Conservation (phyloP, 2,329 filamentous ascomycete species). For the Mycosphaerella sp. region DNA sequence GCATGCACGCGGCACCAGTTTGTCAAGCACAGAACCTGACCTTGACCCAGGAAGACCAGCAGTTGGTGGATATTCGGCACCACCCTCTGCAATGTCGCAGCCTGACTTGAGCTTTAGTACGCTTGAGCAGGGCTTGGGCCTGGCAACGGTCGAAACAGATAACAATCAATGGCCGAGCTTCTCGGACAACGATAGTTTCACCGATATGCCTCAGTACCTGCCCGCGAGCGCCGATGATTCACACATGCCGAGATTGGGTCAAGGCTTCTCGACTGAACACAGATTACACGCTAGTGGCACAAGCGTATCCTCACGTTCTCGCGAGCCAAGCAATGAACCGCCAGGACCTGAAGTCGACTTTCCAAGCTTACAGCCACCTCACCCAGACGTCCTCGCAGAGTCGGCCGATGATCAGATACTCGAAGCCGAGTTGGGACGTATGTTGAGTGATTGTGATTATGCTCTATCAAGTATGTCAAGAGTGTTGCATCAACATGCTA, state of each 20-base stretch:
- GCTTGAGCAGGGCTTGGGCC: constrained; percentile 9
- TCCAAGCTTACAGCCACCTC: constrained; percentile 26
- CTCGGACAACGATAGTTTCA: constrained; percentile 15
- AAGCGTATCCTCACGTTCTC: constrained; percentile 13
- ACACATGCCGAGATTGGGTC: constrained; percentile 11
- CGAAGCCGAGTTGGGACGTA: constrained; percentile 27
- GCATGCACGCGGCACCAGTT: constrained; percentile 31
- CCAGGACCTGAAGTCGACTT: constrained; percentile 25
- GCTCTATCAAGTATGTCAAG: constrained; percentile 14
- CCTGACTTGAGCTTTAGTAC: constrained; percentile 14
- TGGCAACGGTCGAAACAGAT: constrained; percentile 7
- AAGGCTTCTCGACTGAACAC: constrained; percentile 14
- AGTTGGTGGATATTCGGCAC: background rate
- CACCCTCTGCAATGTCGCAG: constrained; percentile 1
- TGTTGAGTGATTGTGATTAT: constrained; percentile 24
- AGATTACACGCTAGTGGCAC: constrained; percentile 15
- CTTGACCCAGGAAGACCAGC: constrained; percentile 15
- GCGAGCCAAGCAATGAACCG: constrained; percentile 17
- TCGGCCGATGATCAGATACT: constrained; percentile 27
- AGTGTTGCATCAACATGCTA: constrained; percentile 13
- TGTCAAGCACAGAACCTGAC: constrained; percentile 29
- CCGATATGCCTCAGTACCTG: constrained; percentile 12
- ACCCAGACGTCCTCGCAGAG: constrained; percentile 29
- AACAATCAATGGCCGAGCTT: constrained; percentile 20
- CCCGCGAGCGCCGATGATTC: constrained; percentile 6